Conservation (phyloP, 768 basidiomycete genomes). For the Termitomyces sp. region DNA sequence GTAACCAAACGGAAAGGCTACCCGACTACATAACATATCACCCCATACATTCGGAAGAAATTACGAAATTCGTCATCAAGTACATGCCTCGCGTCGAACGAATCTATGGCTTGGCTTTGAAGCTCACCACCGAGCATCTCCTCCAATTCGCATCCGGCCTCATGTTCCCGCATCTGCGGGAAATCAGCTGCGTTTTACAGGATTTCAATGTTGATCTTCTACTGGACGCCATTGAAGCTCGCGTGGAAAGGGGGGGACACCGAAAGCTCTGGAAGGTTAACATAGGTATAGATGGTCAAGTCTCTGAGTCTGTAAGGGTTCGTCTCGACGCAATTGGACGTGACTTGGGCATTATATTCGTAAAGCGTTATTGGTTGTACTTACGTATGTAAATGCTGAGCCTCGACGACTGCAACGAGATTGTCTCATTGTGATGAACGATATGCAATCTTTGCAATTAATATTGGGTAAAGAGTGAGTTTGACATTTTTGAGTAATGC, state of each 20-base stretch:
- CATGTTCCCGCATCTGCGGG: not conserved
- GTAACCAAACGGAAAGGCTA: not conserved
- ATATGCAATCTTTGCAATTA: too few relatives aligned
- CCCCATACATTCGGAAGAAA: not conserved
- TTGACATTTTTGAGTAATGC: too few relatives aligned
- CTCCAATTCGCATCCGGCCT: not conserved
- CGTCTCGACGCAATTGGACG: not conserved
- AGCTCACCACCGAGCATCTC: not conserved
- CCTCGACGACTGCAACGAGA: too few relatives aligned
- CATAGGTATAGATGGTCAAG: not conserved
- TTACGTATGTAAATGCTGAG: too few relatives aligned
- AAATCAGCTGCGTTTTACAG: not conserved
- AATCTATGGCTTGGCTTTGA: not conserved
- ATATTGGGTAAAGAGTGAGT: too few relatives aligned
- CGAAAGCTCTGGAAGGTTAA: not conserved
- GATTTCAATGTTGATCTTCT: not conserved
- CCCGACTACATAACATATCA: not conserved
- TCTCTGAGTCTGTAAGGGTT: not conserved
- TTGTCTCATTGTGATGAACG: too few relatives aligned
- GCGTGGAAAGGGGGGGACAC: not conserved
- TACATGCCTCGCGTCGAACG: not conserved
- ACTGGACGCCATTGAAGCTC: not conserved
- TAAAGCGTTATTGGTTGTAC: too few relatives aligned
- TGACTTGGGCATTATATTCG: not conserved
- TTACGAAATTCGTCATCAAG: not conserved